Evolutionary conservation across 192 early-diverging fungal genomes (phyloP).

Genomic region (Oehlia diaphana): DNA sequence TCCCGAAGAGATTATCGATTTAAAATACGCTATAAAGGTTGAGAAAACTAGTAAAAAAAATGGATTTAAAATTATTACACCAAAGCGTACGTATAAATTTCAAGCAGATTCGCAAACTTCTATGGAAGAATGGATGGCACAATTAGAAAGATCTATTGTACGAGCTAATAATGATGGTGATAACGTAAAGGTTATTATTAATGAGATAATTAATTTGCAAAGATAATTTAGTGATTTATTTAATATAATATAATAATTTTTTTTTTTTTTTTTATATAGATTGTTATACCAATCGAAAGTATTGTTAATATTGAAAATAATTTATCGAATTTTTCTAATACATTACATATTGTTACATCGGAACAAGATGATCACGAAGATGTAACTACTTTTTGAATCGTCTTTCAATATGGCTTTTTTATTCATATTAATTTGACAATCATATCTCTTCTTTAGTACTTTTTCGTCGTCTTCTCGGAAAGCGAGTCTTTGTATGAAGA

Average conservation of each 20-base stretch:
- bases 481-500: constrained; percentile 37
- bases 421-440: not conserved
- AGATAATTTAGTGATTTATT: not conserved
- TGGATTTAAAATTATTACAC: constrained; percentile 51
- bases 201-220: not conserved
- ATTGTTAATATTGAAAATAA: constrained; percentile 57
- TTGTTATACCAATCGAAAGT: constrained; percentile 55
- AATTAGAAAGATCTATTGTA: constrained; percentile 56
- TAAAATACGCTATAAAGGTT: constrained; percentile 58
- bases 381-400: constrained; percentile 29
- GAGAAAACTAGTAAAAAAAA: constrained; percentile 42
- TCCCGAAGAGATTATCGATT: constrained; percentile 58
- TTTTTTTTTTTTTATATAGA: not conserved
- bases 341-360: constrained; percentile 51
- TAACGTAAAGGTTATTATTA: constrained; percentile 48
- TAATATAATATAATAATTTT: not conserved
- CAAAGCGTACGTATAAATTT: constrained; percentile 51
- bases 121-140: constrained; percentile 60
- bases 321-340: constrained; percentile 46
- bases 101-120: constrained; percentile 56
- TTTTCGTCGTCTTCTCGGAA: constrained; percentile 67
- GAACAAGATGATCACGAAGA: constrained; percentile 63
- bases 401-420: not conserved
- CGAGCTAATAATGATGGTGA: constrained; percentile 58
- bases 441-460: constrained; percentile 45